These are phyloP conservation scores for Chytridium lagenaria DNA, from an alignment of 371 early-diverging fungal genomes.

Conservation along the genomic window DNA sequence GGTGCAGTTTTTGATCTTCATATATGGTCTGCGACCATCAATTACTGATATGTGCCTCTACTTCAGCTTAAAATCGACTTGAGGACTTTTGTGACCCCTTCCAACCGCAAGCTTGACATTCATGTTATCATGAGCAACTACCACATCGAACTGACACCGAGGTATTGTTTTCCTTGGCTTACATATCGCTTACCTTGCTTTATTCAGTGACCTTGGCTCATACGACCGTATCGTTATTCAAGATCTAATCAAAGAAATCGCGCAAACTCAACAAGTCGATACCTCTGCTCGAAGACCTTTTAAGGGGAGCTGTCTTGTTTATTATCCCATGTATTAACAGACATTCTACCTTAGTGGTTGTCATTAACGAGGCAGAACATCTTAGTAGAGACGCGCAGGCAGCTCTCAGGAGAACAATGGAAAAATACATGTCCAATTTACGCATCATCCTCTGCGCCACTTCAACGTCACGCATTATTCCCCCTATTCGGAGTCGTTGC, in stretches of 20 bases:
- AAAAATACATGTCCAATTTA: slow-evolving; percentile 94
- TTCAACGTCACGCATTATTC: slow-evolving; percentile 89
- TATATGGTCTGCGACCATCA: background rate
- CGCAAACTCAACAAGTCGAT: slow-evolving; percentile 97
- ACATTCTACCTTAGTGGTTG: slow-evolving; percentile 68
- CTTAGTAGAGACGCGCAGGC: slow-evolving; percentile 96
- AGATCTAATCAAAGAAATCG: slow-evolving; percentile 97
- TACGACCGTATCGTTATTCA: slow-evolving; percentile 97
- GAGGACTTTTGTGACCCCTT: slow-evolving; percentile 82
- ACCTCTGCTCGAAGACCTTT: slow-evolving; percentile 78
- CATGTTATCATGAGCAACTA: slow-evolving; percentile 88
- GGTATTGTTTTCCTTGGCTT: slow-evolving; percentile 53
- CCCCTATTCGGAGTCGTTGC: slow-evolving; percentile 96
- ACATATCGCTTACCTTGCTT: slow-evolving; percentile 13
- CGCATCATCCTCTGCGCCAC: slow-evolving; percentile 95
- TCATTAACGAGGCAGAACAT: slow-evolving; percentile 96
- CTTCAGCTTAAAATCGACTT: slow-evolving; percentile 85
- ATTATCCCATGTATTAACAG: background rate
- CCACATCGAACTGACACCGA: slow-evolving; percentile 93
- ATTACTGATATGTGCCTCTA: background rate
- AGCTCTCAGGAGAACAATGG: slow-evolving; percentile 99
- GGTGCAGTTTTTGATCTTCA: slow-evolving; percentile 51
- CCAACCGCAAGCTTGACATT: slow-evolving; percentile 82
- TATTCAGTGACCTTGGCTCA: slow-evolving; percentile 84
- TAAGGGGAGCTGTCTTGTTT: slow-evolving; percentile 67